Evolutionary conservation across 306 rosid genomes (phyloP), one percentile per base, ranked within the genome.

Genomic region (Bauhinia variegata): DNA sequence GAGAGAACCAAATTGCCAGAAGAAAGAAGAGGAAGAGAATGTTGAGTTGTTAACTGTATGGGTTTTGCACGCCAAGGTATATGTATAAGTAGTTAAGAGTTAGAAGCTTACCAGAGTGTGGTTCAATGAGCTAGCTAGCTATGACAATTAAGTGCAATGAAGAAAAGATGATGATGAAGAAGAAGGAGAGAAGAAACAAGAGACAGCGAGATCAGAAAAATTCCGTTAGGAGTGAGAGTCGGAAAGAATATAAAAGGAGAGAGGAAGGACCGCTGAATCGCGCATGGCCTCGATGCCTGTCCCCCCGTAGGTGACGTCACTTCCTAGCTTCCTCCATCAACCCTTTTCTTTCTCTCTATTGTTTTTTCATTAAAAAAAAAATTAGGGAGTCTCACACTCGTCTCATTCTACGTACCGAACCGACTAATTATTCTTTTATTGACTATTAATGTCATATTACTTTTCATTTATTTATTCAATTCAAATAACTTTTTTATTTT

Each of bases 221-320:
- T 71, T 80, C 67, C 55, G 75, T 71, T 72, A 58, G 58, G 72
- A 79, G 73, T 23, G 75, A 71, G 74, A 38, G 75, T 8, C n/a
- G 69, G 52, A 67, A 75, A 78, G 82, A 58, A 78, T 83, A 78
- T 80, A 85, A 76, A 79, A 75, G 51, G 30, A 23, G 63, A 54
- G 63, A 72, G 68, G 78, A 63, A 84, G 97, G 97, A 83, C 90
- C 92, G 92, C 91, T 75, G 78, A 65, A 78, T 61, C 84, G 97
- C 97, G 97, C 97, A 86, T 91, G 97, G 92, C 37, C 28, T 23
- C 80, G 42, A 75, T 63, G 71, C 63, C 78, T 86, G 92, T 88
- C 95, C 95, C 91, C 87, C 89, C 63, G 70, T 73, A 19, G 68
- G 67, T n/a, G n/a, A 84, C 78, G 88, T 89, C 91, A 84, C 32